Conservation (phyloP, 2,329 filamentous ascomycete genomes). For the Gaeumannomyces tritici region DNA sequence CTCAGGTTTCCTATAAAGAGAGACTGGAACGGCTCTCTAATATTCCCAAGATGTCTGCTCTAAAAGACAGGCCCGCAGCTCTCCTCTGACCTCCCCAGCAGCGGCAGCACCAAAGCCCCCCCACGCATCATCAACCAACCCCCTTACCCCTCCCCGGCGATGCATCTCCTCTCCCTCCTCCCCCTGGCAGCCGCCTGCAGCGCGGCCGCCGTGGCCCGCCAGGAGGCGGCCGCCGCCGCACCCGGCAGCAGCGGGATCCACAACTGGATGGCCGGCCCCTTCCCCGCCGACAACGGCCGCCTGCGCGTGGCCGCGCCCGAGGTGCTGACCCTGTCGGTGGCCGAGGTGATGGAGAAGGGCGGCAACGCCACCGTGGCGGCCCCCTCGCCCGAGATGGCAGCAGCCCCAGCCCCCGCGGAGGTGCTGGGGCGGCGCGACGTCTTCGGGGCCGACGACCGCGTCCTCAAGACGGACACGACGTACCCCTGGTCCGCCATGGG, state of each 20-base stretch:
- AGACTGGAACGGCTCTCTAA: not conserved
- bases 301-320: not conserved
- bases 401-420: no score
- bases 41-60: not conserved
- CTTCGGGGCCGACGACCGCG: not conserved
- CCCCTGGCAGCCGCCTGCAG: not conserved
- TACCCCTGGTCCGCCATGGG: constrained; percentile 2
- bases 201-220: not conserved
- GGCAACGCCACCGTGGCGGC: not conserved
- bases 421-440: not conserved
- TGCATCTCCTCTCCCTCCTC: not conserved
- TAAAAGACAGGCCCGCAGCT: not conserved
- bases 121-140: not conserved
- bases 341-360: not conserved
- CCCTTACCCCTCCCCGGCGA: not conserved
- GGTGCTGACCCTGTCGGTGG: not conserved
- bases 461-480: not conserved
- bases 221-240: not conserved
- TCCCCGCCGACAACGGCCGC: not conserved
- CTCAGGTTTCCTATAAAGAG: not conserved
- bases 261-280: not conserved
- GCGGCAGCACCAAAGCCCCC: not conserved
- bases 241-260: not conserved
- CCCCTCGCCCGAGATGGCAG: not conserved
- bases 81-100: not conserved